Percentiles rank a stretch among this genome's conserved stretches.
phyloP scores from a whole-genome alignment of 78 protist genomes.

The Ministeria vibrans region DNA sequence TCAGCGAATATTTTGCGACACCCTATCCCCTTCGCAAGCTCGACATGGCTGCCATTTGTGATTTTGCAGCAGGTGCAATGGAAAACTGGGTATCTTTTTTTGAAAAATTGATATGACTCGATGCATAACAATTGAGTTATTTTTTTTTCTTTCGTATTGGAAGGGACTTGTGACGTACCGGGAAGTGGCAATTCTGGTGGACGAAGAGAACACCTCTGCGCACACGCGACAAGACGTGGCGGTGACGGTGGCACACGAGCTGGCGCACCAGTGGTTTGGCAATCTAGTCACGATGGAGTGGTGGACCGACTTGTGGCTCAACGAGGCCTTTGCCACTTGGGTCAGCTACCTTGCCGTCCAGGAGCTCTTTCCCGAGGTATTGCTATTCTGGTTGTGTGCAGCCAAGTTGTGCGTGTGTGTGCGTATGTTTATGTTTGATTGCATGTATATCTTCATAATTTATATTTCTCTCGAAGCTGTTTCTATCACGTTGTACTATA shows the following conservation, averaged over 20 bases:
- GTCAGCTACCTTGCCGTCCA: slow-evolving; percentile 28
- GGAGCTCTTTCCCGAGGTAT: slow-evolving; percentile 22
- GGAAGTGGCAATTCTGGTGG: slow-evolving; percentile 32
- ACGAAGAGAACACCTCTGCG: not conserved
- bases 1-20: slow-evolving; percentile 51
- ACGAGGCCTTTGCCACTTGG: slow-evolving; percentile 74
- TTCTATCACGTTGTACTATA: no score
- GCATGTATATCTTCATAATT: no score
- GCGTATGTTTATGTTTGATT: no score
- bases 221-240: slow-evolving; percentile 29
- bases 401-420: no score
- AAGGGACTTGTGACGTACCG: slow-evolving; percentile 73
- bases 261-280: slow-evolving; percentile 75
- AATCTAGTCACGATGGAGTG: slow-evolving; percentile 94
- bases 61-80: slow-evolving; percentile 79
- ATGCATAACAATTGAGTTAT: not conserved
- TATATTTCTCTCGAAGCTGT: no score
- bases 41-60: slow-evolving; percentile 77
- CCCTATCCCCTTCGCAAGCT: slow-evolving; percentile 79
- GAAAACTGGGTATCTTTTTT: slow-evolving; percentile 14
- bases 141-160: slow-evolving; percentile 37
- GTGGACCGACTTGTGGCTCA: slow-evolving; percentile 92
- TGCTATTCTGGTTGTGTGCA: no score
- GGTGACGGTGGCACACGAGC: slow-evolving; percentile 67
- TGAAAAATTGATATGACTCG: not conserved